A percentile compares a stretch with the other conserved stretches of the same genome.
Evolutionary conservation across 1,284 basidiomycete species (phyloP).

Genomic region (Rhodotorula sp.): DNA sequence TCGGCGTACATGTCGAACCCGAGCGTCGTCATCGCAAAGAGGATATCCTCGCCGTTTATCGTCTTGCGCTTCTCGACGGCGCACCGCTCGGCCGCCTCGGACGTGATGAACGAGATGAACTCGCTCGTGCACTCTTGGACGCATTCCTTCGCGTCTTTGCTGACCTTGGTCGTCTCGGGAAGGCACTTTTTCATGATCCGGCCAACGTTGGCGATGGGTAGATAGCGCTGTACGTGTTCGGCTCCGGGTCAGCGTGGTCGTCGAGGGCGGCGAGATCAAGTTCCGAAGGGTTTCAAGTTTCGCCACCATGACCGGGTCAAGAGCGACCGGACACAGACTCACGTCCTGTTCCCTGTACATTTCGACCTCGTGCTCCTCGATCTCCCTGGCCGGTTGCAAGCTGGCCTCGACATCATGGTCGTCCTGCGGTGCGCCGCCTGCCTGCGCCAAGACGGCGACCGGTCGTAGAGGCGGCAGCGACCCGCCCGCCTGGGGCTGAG

Average conservation of each 20-base stretch:
- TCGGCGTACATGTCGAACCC: constrained; percentile 94
- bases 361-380: constrained; percentile 38
- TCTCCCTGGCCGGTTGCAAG: constrained; percentile 14
- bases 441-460: not conserved
- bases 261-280: not conserved
- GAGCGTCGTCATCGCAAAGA: constrained; percentile 80
- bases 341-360: constrained; percentile 42
- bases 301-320: not conserved
- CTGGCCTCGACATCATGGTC: not conserved
- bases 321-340: not conserved
- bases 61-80: constrained; percentile 62
- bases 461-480: constrained; percentile 10
- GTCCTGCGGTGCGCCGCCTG: not conserved
- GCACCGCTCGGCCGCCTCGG: constrained; percentile 51
- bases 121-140: constrained; percentile 52
- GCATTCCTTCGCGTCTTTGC: constrained; percentile 50
- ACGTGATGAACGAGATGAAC: constrained; percentile 52
- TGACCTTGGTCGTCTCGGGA: constrained; percentile 43
- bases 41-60: constrained; percentile 76
- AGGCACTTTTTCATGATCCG: constrained; percentile 45
- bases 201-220: constrained; percentile 45
- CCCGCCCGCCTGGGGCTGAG: not conserved
- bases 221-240: constrained; percentile 33
- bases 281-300: not conserved
- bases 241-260: not conserved